Evolutionary conservation across 192 early-diverging fungal species (phyloP), one percentile per base, ranked within the genome.

Genomic region (Phlyctochytrium arcticum): DNA sequence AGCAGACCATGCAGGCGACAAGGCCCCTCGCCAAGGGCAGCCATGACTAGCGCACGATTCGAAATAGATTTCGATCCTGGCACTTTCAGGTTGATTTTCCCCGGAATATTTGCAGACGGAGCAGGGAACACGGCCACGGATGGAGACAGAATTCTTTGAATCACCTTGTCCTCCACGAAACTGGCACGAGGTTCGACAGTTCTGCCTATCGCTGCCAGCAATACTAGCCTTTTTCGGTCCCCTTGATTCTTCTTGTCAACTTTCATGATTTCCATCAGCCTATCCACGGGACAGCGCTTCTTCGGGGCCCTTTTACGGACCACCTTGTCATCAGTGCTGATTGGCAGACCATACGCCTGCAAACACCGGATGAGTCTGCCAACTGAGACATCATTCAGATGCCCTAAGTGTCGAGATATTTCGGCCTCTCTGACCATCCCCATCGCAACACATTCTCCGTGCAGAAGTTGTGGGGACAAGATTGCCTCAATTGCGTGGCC

Each of bases 51-150:
- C 19, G 92, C 95, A 61, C 96, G 87, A 83, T 99, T 98, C 17
- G 95, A 97, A 49, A 99, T 92, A 35, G 94, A 96, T 77, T 99
- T 99, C 57, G 92, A 95, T 3, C 95, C 95, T 5, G 95, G 94
- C 5, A 90, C 89, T 5, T 82, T 83, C 24, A 94, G 75, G 1
- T 77, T 65, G 6, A 44, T 47, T 23, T 47, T 48, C 31, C 70
- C 69, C 29, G 65, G 70, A 12, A 65, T 31, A 15, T 4, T 17
- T 15, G 36, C 54, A 21, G 44, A 27, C 0, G 0, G 24, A 4
- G 26, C 5, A 4, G 2, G 42, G 6, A 3, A n/a, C 21, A 97
- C 86, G 23, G 78, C 71, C 23, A 89, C 80, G 5, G 89, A 86
- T 10, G 87, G 88, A 0, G 89, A 87, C n/a, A 97, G 67, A 3